phyloP scores from a whole-genome alignment of 371 early-diverging fungal species.

The Mortierella sp. region DNA sequence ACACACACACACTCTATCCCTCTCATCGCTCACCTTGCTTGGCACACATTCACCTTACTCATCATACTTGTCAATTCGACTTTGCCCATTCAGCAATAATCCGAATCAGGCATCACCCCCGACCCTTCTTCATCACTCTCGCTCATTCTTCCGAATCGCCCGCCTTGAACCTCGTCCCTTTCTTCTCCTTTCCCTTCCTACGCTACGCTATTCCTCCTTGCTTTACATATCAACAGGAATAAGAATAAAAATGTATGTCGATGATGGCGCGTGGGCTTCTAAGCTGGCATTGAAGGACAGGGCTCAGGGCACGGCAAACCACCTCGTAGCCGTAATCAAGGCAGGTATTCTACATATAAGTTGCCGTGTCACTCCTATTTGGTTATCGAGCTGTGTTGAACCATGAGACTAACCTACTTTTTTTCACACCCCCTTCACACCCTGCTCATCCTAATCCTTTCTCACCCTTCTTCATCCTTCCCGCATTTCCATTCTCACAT shows the following conservation, averaged over 20 bases:
- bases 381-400: not conserved
- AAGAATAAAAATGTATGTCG: constrained; percentile 33
- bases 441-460: not conserved
- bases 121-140: not conserved
- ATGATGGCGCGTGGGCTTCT: constrained; percentile 56
- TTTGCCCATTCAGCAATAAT: not conserved
- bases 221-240: not conserved
- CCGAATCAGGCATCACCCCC: constrained; percentile 13
- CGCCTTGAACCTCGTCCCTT: not conserved
- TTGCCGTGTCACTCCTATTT: not conserved
- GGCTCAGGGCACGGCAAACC: constrained; percentile 38
- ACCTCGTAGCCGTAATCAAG: constrained; percentile 50
- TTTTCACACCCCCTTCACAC: not conserved
- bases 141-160: not conserved
- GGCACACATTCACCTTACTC: not conserved
- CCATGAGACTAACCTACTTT: not conserved
- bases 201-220: not conserved
- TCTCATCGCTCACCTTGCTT: no score
- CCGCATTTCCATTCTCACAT: not conserved
- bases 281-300: constrained; percentile 44
- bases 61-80: not conserved
- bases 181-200: not conserved
- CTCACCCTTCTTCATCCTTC: not conserved
- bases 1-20: no score
- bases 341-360: constrained; percentile 3